Conservation (phyloP, 345 rosid species). For the Xanthoceras sorbifolium region DNA sequence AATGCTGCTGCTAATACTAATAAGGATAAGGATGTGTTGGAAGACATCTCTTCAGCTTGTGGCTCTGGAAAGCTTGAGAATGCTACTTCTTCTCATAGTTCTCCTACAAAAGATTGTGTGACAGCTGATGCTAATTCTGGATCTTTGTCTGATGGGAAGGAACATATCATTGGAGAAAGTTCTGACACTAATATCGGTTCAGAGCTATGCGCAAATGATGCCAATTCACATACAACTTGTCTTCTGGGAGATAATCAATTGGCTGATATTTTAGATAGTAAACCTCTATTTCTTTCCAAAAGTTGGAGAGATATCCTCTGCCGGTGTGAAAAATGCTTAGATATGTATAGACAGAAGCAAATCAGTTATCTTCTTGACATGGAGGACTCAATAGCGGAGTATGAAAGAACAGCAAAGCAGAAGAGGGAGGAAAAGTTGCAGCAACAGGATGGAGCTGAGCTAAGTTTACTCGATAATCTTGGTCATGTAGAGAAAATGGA, state of each 20-base stretch:
- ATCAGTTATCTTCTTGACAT: conserved; percentile 67
- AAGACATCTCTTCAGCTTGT: conserved; percentile 36
- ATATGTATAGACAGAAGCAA: conserved; percentile 59
- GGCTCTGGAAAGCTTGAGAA: conserved; percentile 46
- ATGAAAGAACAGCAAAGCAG: conserved; percentile 83
- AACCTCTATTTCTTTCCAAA: conserved; percentile 78
- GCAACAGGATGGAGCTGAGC: conserved; percentile 75
- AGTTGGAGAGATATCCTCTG: conserved; percentile 86
- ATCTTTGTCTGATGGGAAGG: conserved; percentile 29
- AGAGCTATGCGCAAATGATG: conserved; percentile 24
- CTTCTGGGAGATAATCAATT: conserved; percentile 38
- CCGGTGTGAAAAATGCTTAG: conserved; percentile 70
- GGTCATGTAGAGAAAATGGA: conserved; percentile 94
- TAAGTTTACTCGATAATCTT: conserved; percentile 61
- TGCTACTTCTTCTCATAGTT: conserved; percentile 20
- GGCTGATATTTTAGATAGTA: conserved; percentile 34
- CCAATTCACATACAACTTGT: conserved; percentile 34
- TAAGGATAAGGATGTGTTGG: conserved; percentile 56
- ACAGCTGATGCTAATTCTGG: conserved; percentile 22
- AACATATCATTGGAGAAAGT: conserved; percentile 42
- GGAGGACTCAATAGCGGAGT: conserved; percentile 88
- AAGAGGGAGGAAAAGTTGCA: conserved; percentile 89
- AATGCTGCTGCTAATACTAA: conserved; percentile 29
- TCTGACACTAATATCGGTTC: conserved; percentile 40
- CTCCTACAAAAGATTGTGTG: conserved; percentile 21